Base-by-base conservation (phyloP, 257 asterid genomes). In the Scutellaria galericulata region DNA sequence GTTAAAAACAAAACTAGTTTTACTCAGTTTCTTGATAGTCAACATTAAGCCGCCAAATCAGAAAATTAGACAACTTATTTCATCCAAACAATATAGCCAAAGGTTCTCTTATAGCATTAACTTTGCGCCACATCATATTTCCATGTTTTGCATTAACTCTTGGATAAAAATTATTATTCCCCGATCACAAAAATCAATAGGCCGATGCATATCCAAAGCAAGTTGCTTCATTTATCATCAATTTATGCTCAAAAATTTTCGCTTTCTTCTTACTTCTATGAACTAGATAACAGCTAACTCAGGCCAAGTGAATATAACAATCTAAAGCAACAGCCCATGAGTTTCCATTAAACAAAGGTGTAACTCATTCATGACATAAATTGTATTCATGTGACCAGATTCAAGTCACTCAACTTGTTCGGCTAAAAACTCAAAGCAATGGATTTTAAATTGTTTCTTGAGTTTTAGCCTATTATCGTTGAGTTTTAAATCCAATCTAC, bases 171-270 rank as follows among this genome's bases (percentile, higher is more conserved):
- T 18, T 18, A 18, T 64, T 47, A 71, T 40, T 20, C 56, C 44
- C 45, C 22, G 42, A 15, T 14, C 9, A 54, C 14, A 59, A 14
- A 20, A 62, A 40, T 31, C 4, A 71, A 52, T 13, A 2, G 4
- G 45, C 56, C 1, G 14, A 20, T 11, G 7, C 37, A 20, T 7
- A 14, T 18, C 68, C 7, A 24, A 52, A 37, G 47, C 24, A 47
- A 57, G 55, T 50, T 24, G 7, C 41, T 60, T 63, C 3, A 11
- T 61, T 22, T 41, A 11, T 44, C 37, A 31, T 31, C 37, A 4
- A 31, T 31, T 47, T 57, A 68, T 70, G 7, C 27, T 68, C 70
- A 10, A 76, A n/a, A 42, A 7, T 64, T 59, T 9, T 50, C 12
- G 13, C 11, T 5, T 67, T 14, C 7, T 14, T 67, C 37, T 66